Evolutionary conservation across 805 yeast species (phyloP).

Genomic region (Metahyphopichia silvanorum): DNA sequence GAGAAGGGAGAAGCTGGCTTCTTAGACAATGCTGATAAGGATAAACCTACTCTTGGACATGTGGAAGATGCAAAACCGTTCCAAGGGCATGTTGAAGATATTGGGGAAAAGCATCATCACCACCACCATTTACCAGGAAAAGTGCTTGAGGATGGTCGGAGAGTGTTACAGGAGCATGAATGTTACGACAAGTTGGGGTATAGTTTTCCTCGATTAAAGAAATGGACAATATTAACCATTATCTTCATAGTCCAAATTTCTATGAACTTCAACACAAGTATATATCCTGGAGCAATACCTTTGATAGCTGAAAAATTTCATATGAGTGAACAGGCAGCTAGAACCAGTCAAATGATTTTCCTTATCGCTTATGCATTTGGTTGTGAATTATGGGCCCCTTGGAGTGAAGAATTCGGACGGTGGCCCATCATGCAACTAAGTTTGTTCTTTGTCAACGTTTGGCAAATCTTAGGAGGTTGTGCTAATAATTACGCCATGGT

Average conservation of each 20-base stretch:
- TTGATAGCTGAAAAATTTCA: constrained; percentile 18
- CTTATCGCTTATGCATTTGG: constrained; percentile 30
- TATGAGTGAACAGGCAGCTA: constrained; percentile 18
- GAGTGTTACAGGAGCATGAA: constrained; percentile 29
- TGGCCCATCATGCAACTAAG: constrained; percentile 31
- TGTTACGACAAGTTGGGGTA: constrained; percentile 35
- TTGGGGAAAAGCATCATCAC: neutral
- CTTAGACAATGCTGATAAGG: no score
- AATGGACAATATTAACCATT: constrained; percentile 35
- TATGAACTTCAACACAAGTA: constrained; percentile 40
- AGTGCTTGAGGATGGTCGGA: constrained; percentile 20
- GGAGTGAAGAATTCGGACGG: constrained; percentile 33
- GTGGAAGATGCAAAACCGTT: neutral
- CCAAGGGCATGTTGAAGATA: neutral
- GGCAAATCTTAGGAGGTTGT: constrained; percentile 29
- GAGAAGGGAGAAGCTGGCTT: no score
- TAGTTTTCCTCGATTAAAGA: constrained; percentile 24
- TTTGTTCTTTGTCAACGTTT: constrained; percentile 25
- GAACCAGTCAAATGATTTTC: constrained; percentile 27
- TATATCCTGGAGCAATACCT: constrained; percentile 23
- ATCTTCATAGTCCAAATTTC: constrained; percentile 37
- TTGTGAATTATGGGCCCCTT: constrained; percentile 34
- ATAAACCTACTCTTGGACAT: neutral
- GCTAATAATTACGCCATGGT: constrained; percentile 27
- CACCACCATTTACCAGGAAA: constrained; percentile 11